Evolutionary conservation across 331 rosid species (phyloP).

Genomic region (Quercus lobata): DNA sequence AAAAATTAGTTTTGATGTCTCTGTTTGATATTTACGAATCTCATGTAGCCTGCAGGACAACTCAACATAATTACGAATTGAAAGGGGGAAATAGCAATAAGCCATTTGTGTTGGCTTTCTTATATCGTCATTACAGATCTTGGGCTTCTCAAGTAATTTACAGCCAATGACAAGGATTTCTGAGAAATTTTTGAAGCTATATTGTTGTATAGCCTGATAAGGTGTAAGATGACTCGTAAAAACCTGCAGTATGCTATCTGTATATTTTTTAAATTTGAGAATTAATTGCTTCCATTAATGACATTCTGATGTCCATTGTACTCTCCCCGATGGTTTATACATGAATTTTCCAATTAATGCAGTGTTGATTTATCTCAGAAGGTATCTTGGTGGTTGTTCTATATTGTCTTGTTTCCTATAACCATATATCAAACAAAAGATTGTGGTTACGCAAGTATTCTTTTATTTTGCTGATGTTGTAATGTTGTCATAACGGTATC

Average conservation of each 20-base stretch:
- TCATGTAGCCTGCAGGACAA: background rate
- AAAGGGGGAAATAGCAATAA: background rate
- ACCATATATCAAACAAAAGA: background rate
- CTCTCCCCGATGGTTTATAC: background rate
- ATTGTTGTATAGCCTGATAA: constrained; percentile 9
- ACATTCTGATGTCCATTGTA: background rate
- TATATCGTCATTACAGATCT: background rate
- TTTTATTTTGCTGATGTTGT: background rate
- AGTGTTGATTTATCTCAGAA: background rate
- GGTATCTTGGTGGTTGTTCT: background rate
- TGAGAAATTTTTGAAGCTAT: background rate
- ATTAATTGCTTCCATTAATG: background rate
- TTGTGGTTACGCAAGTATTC: background rate
- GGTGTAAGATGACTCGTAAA: background rate
- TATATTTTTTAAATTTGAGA: background rate
- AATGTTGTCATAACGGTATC: background rate
- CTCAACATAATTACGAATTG: background rate
- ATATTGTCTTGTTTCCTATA: background rate
- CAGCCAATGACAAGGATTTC: background rate
- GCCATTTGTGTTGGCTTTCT: background rate
- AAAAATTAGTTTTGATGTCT: constrained; percentile 4
- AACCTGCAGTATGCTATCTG: background rate
- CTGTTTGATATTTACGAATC: constrained; percentile 3
- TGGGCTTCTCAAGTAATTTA: background rate
- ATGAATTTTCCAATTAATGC: background rate